Conservation (phyloP, 805 yeast genomes). For the Spathaspora hagerdaliae region DNA sequence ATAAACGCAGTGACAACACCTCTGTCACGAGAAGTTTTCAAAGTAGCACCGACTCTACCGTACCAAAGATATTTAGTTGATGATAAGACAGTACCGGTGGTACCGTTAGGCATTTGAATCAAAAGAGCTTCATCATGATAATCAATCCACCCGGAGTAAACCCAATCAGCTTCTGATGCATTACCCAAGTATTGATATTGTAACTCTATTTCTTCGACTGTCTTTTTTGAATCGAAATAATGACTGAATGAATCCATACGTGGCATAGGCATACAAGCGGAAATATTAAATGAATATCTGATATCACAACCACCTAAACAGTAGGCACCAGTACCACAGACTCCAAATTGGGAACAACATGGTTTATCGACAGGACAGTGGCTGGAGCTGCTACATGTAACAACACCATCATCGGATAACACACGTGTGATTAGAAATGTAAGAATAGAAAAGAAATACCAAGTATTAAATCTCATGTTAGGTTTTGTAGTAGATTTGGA, state of each 20-base stretch:
- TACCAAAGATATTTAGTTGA: constrained; percentile 83
- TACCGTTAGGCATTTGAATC: constrained; percentile 69
- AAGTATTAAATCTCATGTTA: not conserved
- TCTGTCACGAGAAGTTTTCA: constrained; percentile 67
- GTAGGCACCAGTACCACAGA: constrained; percentile 70
- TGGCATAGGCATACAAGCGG: constrained; percentile 86
- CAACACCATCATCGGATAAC: constrained; percentile 7
- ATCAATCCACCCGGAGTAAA: constrained; percentile 59
- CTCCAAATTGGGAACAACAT: constrained; percentile 81
- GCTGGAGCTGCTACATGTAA: constrained; percentile 47
- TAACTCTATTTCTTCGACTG: constrained; percentile 14
- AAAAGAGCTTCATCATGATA: constrained; percentile 50
- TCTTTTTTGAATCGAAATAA: constrained; percentile 31
- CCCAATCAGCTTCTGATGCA: constrained; percentile 63
- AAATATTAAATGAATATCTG: constrained; percentile 54
- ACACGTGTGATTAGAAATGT: not conserved
- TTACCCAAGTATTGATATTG: constrained; percentile 62
- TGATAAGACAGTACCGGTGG: constrained; percentile 76
- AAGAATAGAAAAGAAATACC: not conserved
- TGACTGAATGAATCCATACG: constrained; percentile 50
- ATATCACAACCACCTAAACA: constrained; percentile 92
- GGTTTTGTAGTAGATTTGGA: not conserved
- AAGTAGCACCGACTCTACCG: constrained; percentile 67
- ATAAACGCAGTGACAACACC: constrained; percentile 88
- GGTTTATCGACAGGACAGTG: constrained; percentile 78